Evolutionary conservation across 2,329 filamentous ascomycete species (phyloP), one percentile per base, ranked within the genome.

Genomic region (Sclerotinia glacialis): DNA sequence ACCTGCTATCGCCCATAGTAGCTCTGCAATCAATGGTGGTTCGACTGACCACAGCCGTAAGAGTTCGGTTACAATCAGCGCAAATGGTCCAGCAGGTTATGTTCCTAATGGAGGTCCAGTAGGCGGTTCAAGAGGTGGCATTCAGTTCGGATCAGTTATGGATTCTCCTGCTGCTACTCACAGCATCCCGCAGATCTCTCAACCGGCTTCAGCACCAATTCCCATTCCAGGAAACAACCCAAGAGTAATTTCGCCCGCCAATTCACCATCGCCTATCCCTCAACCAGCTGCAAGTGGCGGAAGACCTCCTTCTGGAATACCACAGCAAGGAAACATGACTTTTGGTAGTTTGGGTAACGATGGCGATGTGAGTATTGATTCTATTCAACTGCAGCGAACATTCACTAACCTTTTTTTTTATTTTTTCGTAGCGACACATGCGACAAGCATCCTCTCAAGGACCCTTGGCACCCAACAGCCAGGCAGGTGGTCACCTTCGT

Each of bases 261-360:
- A 90, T 72, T 97, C 94, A 55, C 95, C 95, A 5, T 94, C 92
- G 52, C 95, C 95, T 5, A 98, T 98, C 73, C 94, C 95, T 42
- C 91, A 94, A 78, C 92, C 93, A 62, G 86, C 89, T 65, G 88
- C 89, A 44, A 91, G 89, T 47, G 65, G 65, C 75, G 92, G 88
- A 65, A 83, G 92, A 74, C 93, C 93, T 72, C 92, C 93, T 54
- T 89, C 92, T 44, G 86, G 85, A 70, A 84, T 92, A 71, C 84
- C 89, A 72, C 88, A 88, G 71, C 87, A 89, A 72, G 85, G 85
- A 65, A 89, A 87, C 75, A 86, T 91, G 63, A 85, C 82, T 73
- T 97, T 97, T 81, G 93, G 93, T 71, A 93, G 90, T 79, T 89
- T 94, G 72, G 87, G 85, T 73, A 88, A 88, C 74, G 91, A 96